A percentile compares a stretch with the other conserved stretches of the same genome.
Evolutionary conservation across 2,329 filamentous ascomycete genomes (phyloP).

Genomic region (Arachnomyces sp.): DNA sequence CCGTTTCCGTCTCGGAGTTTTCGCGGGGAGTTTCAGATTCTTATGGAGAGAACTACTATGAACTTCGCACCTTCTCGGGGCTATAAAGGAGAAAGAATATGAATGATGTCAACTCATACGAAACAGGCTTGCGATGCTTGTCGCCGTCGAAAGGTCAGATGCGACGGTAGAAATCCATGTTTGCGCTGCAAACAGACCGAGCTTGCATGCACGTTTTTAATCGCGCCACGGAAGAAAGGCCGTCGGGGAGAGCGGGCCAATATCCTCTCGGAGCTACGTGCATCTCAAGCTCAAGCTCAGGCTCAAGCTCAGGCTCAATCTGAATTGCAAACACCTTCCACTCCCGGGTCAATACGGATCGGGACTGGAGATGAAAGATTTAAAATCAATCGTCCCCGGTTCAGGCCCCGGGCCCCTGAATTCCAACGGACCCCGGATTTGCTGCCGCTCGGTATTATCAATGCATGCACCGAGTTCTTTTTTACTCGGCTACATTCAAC

Average conservation of each 20-base stretch:
- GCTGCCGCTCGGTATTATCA: constrained; percentile 8
- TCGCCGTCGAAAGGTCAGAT: constrained; percentile 19
- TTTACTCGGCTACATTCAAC: constrained; percentile 17
- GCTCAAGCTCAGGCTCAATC: too few relatives aligned
- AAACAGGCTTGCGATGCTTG: constrained; percentile 19
- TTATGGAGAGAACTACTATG: too few relatives aligned
- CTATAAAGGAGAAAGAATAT: too few relatives aligned
- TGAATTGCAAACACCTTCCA: not conserved
- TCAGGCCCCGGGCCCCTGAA: not conserved
- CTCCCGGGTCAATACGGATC: not conserved
- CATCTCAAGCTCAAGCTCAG: not conserved
- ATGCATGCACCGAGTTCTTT: constrained; percentile 16
- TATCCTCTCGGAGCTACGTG: constrained; percentile 14
- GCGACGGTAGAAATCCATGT: constrained; percentile 14
- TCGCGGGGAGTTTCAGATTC: too few relatives aligned
- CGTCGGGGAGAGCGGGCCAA: constrained; percentile 17
- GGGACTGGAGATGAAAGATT: not conserved
- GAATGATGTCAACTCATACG: not conserved
- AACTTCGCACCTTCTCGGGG: too few relatives aligned
- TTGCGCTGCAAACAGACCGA: constrained; percentile 12
- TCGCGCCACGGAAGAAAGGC: constrained; percentile 15
- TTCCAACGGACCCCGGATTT: constrained; percentile 6
- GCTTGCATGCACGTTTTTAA: constrained; percentile 14
- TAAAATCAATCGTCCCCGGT: not conserved
- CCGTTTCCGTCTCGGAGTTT: too few relatives aligned